Conservation (phyloP, 148 eudicot species). For the Gaultheria prostrata region DNA sequence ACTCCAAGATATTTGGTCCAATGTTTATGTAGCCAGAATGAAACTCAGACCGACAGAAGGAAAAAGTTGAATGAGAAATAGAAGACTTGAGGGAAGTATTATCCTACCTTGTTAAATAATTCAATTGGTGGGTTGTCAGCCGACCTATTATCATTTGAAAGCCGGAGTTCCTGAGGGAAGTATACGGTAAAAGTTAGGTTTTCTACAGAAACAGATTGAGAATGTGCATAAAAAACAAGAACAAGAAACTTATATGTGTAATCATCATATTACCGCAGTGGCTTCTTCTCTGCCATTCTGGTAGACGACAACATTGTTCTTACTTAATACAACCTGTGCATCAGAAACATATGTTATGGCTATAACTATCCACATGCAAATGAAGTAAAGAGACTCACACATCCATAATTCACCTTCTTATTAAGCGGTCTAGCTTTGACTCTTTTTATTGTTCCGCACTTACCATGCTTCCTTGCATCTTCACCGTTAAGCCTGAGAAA, state of each 20-base stretch:
- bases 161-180: conserved; percentile 42
- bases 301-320: conserved; percentile 22
- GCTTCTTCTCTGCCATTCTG: conserved; percentile 23
- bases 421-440: conserved; percentile 26
- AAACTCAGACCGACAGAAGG: not conserved
- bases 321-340: conserved; percentile 26
- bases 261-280: conserved; percentile 23
- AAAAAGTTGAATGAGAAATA: not conserved
- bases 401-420: conserved; percentile 35
- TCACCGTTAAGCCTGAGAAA: conserved; percentile 35
- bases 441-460: conserved; percentile 22
- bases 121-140: conserved; percentile 45
- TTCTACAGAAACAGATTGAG: conserved; percentile 4
- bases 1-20: not conserved
- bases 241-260: not conserved
- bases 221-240: not conserved
- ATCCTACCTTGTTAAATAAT: conserved; percentile 54
- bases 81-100: not conserved
- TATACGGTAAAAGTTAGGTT: not conserved
- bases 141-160: conserved; percentile 23
- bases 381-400: not conserved
- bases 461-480: conserved; percentile 29
- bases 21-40: not conserved
- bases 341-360: conserved; percentile 8
- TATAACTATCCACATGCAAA: not conserved